Conservation (phyloP, 2,329 filamentous ascomycete species). For the Bipolaris sorokiniana region DNA sequence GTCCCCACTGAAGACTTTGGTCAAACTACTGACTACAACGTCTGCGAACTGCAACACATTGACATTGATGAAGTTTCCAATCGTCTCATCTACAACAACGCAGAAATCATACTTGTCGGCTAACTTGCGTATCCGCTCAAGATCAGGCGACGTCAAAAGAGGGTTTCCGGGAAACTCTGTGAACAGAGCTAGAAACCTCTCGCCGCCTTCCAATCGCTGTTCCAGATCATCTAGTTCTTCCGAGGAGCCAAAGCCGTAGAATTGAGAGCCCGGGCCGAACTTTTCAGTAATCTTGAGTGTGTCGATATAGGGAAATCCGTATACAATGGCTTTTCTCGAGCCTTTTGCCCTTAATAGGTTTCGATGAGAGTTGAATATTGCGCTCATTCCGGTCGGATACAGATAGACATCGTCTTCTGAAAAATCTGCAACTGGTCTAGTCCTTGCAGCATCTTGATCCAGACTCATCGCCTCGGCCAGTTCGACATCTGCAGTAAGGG, state of each 20-base stretch:
- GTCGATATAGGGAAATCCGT: conserved; percentile 96
- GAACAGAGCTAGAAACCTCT: conserved; percentile 82
- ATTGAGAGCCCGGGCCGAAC: conserved; percentile 85
- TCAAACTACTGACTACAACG: conserved; percentile 90
- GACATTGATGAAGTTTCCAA: conserved; percentile 95
- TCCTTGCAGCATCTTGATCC: conserved; percentile 51
- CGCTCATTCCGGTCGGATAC: conserved; percentile 90
- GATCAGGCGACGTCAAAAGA: conserved; percentile 81
- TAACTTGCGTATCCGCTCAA: conserved; percentile 77
- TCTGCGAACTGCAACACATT: conserved; percentile 90
- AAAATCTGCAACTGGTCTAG: conserved; percentile 64
- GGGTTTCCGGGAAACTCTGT: conserved; percentile 97
- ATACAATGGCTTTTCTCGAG: conserved; percentile 78
- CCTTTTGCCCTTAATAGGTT: conserved; percentile 70
- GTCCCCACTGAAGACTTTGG: conserved; percentile 96
- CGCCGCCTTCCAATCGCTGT: conserved; percentile 69
- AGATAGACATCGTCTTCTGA: conserved; percentile 88
- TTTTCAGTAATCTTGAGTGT: conserved; percentile 95
- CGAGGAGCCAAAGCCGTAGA: conserved; percentile 81
- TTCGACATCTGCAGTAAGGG: conserved; percentile 75
- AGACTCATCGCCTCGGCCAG: conserved; percentile 64
- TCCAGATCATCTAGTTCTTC: conserved; percentile 87
- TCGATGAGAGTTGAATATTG: conserved; percentile 88
- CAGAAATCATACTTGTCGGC: conserved; percentile 87
- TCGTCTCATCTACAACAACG: conserved; percentile 92